phyloP scores from a whole-genome alignment of 768 basidiomycete species.

The Lactarius tabidus region DNA sequence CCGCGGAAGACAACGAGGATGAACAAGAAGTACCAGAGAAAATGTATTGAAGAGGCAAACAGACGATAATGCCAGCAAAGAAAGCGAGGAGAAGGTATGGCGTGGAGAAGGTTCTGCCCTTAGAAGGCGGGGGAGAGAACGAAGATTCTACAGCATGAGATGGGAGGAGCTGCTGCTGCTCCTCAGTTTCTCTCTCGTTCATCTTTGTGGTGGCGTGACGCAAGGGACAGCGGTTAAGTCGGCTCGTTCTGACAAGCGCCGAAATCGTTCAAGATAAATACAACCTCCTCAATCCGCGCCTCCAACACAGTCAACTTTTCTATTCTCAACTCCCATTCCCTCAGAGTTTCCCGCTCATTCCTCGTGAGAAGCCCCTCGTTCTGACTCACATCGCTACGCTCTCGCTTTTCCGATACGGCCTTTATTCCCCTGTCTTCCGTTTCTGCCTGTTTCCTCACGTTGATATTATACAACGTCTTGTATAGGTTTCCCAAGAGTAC shows the following conservation, averaged over 20 bases:
- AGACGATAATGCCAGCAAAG: constrained; percentile 19
- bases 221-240: not conserved
- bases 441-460: constrained; percentile 68
- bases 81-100: constrained; percentile 19
- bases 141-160: constrained; percentile 23
- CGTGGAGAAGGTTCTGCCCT: constrained; percentile 6
- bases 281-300: constrained; percentile 80
- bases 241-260: constrained; percentile 5
- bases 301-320: constrained; percentile 76
- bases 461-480: constrained; percentile 88
- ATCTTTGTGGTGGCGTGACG: not conserved
- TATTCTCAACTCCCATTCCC: constrained; percentile 68
- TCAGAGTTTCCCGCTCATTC: constrained; percentile 71
- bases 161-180: constrained; percentile 29
- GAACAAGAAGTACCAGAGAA: constrained; percentile 16
- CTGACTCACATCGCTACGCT: constrained; percentile 79
- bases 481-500: constrained; percentile 74
- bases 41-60: constrained; percentile 17
- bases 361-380: constrained; percentile 65
- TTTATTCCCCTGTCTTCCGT: constrained; percentile 58
- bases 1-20: not conserved
- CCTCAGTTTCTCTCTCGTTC: constrained; percentile 14
- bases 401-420: constrained; percentile 74
- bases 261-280: constrained; percentile 87
- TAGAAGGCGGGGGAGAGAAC: constrained; percentile 31